Conservation (phyloP, 768 basidiomycete genomes). For the Porphyrellus cyaneotinctus region DNA sequence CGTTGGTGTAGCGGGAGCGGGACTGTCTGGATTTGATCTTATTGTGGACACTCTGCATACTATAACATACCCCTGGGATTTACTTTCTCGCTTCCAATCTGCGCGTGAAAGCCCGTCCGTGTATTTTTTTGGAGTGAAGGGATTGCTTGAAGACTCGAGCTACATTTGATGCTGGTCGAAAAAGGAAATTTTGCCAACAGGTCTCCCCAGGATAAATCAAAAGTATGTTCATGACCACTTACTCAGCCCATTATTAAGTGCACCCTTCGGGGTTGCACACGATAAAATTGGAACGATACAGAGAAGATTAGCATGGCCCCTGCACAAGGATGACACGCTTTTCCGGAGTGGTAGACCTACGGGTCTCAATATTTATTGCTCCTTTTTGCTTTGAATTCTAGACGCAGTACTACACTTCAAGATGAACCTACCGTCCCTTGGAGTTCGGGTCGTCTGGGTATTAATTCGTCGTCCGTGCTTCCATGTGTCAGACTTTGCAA, state of each 20-base stretch:
- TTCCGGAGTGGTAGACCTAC: conserved; percentile 79
- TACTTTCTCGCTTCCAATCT: neutral
- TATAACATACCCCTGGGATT: conserved; percentile 9
- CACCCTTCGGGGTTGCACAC: conserved; percentile 85
- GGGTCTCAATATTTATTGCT: conserved; percentile 40
- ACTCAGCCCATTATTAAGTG: conserved; percentile 20
- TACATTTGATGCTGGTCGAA: neutral
- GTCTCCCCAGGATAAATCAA: conserved; percentile 20
- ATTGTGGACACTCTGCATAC: conserved; percentile 5
- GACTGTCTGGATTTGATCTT: conserved; percentile 6
- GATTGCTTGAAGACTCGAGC: no score
- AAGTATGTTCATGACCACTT: conserved; percentile 5
- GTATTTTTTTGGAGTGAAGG: no score
- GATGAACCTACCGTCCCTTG: no score
- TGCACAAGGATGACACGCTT: conserved; percentile 99
- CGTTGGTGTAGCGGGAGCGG: neutral
- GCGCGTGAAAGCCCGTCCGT: neutral
- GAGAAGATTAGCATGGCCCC: conserved; percentile 99
- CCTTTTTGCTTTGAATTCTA: conserved; percentile 9
- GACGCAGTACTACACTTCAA: no score
- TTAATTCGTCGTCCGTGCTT: no score
- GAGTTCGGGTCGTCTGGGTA: no score
- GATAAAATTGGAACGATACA: conserved; percentile 99
- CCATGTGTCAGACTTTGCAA: no score
- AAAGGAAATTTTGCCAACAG: neutral